phyloP scores from a whole-genome alignment of 2,329 filamentous ascomycete species.

The Neonectria sp. region DNA sequence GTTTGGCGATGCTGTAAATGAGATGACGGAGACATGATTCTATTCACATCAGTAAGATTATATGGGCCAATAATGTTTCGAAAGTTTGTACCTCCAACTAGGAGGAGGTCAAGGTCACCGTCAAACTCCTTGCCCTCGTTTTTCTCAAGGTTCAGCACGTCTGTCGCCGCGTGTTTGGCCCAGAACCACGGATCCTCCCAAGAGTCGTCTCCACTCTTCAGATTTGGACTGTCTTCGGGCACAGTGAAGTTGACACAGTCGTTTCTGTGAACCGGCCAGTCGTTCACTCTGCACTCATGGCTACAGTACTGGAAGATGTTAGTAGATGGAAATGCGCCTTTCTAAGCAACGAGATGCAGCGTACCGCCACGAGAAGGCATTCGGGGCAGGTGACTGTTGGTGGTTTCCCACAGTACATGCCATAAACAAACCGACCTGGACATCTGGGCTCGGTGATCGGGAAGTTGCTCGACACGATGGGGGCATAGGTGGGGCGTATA shows the following conservation, averaged over 20 bases:
- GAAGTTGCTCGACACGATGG: neutral
- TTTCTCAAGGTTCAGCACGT: conserved; percentile 46
- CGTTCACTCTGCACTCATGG: conserved; percentile 29
- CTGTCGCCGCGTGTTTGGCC: conserved; percentile 41
- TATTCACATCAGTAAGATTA: conserved; percentile 23
- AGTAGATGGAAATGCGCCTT: neutral
- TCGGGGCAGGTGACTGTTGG: conserved; percentile 33
- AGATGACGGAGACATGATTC: conserved; percentile 44
- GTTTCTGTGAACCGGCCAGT: conserved; percentile 29
- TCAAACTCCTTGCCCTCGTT: conserved; percentile 46
- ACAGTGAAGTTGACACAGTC: conserved; percentile 12
- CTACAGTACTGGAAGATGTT: conserved; percentile 43
- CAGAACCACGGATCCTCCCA: conserved; percentile 29
- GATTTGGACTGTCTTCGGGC: neutral
- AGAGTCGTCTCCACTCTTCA: neutral
- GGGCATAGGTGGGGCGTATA: no score
- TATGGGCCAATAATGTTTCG: neutral
- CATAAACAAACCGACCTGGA: conserved; percentile 5
- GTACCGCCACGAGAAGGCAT: conserved; percentile 42
- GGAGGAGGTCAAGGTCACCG: conserved; percentile 39
- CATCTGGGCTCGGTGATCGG: conserved; percentile 28
- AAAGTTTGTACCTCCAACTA: conserved; percentile 38
- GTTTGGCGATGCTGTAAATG: conserved; percentile 42
- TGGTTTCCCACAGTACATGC: conserved; percentile 10
- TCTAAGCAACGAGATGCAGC: conserved; percentile 2